Base-by-base conservation (phyloP, 345 rosid species). In the Tarenaya hassleriana region DNA sequence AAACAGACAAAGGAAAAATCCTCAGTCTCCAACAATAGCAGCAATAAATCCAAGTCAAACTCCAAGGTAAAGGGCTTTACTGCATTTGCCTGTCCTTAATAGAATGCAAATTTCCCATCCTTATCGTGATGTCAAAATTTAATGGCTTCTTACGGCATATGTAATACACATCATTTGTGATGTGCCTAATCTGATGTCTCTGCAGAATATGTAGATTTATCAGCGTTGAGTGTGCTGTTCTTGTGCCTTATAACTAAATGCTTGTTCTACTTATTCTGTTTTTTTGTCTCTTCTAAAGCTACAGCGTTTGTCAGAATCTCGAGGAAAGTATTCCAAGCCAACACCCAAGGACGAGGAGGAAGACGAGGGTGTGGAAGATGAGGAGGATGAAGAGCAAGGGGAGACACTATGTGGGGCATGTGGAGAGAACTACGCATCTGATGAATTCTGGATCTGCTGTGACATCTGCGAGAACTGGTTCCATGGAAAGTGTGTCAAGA, bases 361-460 rank as follows among this genome's bases (percentile, higher is more conserved):
- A 16, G 79, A 74, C 1, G 86, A 77, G 44, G 83, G 52, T 13
- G 16, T 58, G 29, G 87, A 74, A 15, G 90, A 82, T 47, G 88
- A 75, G 8, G 88, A 79, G 0, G 89, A 79, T 0, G 84, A 81
- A 15, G 63, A 68, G 57, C 62, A 62, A 61, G 60, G 62, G 12
- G 67, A 67, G 8, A 61, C 68, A 10, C 52, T 55, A 21, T 68
- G 72, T 45, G 67, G 67, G n/a, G 68, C 67, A 19, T 87, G 94
- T 56, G 85, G 87, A 17, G 87, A 84, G 70, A 84, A 79, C 71
- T 84, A 79, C 47, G 94, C 70, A 7, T 10, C 78, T 1, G 83
- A 79, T 44, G 92, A 83, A 51, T 86, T 86, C 75, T 86, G 92
- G 95, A 86, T 86, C 33, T 81, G 82, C 57, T 86, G 95, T 20